Evolutionary conservation across 2,329 filamentous ascomycete species (phyloP).

Genomic region (Aspergillus costaricaensis): DNA sequence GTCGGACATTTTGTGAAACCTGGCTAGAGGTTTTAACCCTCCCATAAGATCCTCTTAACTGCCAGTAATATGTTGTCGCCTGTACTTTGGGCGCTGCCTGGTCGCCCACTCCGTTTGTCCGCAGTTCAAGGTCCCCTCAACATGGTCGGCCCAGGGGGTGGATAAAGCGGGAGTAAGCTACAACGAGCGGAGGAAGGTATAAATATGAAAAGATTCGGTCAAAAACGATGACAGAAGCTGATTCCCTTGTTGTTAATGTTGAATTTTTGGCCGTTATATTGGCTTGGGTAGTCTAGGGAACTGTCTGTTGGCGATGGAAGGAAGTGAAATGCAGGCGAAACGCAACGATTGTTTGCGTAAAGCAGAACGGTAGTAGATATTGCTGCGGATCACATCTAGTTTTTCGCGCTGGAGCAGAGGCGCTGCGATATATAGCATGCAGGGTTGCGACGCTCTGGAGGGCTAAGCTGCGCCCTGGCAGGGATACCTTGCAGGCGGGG

Average conservation of each 20-base stretch:
- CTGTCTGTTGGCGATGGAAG: background rate
- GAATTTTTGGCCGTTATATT: background rate
- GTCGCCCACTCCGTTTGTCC: background rate
- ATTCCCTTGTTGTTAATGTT: background rate
- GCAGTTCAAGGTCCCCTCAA: background rate
- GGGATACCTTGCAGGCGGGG: constrained; percentile 1
- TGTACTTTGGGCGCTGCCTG: background rate
- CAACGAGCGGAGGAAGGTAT: background rate
- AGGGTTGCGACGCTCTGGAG: background rate
- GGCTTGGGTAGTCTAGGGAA: background rate
- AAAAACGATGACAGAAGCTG: background rate
- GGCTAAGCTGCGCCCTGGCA: constrained; percentile 2
- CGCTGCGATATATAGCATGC: background rate
- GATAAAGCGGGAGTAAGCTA: background rate
- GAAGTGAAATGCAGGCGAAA: background rate
- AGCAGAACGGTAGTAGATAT: background rate
- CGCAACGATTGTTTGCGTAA: background rate
- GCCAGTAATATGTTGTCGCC: background rate
- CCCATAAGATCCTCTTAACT: background rate
- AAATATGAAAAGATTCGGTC: background rate
- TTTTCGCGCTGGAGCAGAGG: background rate
- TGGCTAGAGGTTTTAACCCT: background rate
- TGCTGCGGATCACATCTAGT: background rate
- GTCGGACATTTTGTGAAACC: constrained; percentile 16
- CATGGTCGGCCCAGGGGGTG: background rate